Conservation (phyloP, 2,329 filamentous ascomycete species). For the Fusarium sp. region DNA sequence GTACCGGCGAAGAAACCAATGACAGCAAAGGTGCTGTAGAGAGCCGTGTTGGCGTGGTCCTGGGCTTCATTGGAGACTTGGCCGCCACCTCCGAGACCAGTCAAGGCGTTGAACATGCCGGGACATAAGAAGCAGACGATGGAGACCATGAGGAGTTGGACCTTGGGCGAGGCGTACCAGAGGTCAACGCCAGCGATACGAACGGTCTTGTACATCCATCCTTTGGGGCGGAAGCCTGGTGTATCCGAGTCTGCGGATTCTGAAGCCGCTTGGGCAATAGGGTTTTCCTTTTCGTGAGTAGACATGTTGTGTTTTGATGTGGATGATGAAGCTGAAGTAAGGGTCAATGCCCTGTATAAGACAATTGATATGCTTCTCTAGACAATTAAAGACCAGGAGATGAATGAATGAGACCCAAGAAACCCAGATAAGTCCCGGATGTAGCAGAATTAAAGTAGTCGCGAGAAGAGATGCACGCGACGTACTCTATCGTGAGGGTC, state of each 20-base stretch:
- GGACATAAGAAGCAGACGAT: conserved; percentile 69
- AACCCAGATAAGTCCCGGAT: not conserved
- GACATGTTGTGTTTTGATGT: conserved; percentile 42
- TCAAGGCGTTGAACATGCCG: conserved; percentile 76
- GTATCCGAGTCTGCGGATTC: conserved; percentile 22
- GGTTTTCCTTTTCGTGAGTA: conserved; percentile 40
- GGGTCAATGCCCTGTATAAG: conserved; percentile 12
- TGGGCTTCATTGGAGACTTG: conserved; percentile 59
- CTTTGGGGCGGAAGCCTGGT: conserved; percentile 51
- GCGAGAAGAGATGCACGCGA: conserved; percentile 17
- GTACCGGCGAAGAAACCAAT: conserved; percentile 78
- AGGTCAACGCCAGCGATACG: conserved; percentile 63
- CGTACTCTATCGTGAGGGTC: conserved; percentile 6
- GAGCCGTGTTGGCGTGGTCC: conserved; percentile 74
- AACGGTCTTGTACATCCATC: conserved; percentile 75
- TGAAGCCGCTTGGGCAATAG: conserved; percentile 24
- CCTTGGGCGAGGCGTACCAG: conserved; percentile 78
- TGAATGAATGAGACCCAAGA: not conserved
- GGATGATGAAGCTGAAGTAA: not conserved
- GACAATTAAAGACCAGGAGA: not conserved
- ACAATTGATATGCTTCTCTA: not conserved
- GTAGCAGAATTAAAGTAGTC: conserved; percentile 31
- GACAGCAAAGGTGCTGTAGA: conserved; percentile 77
- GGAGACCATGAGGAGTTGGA: conserved; percentile 75
- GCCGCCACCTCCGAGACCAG: conserved; percentile 70